Evolutionary conservation across 2,329 filamentous ascomycete species (phyloP), one percentile per base, ranked within the genome.

Genomic region (Ophiostoma perfectum): DNA sequence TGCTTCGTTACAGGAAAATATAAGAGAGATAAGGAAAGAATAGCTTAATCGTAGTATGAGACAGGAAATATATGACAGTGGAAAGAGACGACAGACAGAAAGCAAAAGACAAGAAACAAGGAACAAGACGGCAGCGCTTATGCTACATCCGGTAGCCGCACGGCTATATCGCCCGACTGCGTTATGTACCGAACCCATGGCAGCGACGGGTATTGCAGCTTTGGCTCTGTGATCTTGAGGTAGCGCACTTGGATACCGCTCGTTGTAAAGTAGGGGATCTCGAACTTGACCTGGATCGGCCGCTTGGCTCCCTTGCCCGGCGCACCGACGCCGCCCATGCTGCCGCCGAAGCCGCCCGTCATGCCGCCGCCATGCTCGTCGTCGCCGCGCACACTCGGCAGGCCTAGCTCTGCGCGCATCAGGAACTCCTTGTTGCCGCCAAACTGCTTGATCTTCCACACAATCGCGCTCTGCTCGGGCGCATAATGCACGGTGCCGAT

Each of bases 361-460:
- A 98, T 98, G 72, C 94, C 94, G 71, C 94, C 94, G 55, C 94
- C 94, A 75, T 92, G 91, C 79, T 98, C 94, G 75, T 98, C 94
- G 73, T 98, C 94, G 66, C 94, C 94, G 72, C 95, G 89, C 27
- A 99, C 95, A 69, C 92, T 96, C 0, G 95, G 95, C 60, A 99
- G 82, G 65, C 95, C 95, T 12, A 99, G 84, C 81, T 99, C 95
- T 18, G 95, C 95, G 68, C 95, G 90, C 95, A 99, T 99, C 74
- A 99, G 83, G 75, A 99, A 99, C 77, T 99, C 95, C 80, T 99
- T 99, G 74, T 89, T 88, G n/a, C 95, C 95, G 62, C 95, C 95
- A 78, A 99, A 99, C 76, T 99, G 95, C 83, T 99, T 99, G 78
- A 99, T 99, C 83, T 99, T 99, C 95, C 95, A 99, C 66, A 99